Evolutionary conservation across 1,284 basidiomycete genomes (phyloP).

Genomic region (Leccinum ponderosum): DNA sequence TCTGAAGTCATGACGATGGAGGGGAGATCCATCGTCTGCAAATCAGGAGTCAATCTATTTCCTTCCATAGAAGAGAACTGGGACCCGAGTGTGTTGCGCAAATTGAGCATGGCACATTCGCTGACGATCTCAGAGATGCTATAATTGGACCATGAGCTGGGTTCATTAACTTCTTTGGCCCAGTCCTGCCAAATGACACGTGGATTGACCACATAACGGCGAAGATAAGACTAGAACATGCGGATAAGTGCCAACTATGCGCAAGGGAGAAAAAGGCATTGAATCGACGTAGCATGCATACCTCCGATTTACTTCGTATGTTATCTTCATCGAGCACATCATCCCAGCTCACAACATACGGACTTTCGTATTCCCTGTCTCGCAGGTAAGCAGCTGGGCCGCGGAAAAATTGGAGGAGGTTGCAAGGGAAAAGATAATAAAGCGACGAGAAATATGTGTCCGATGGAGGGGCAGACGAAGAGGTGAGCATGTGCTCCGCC

Average conservation of each 20-base stretch:
- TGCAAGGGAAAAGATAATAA: conserved; percentile 89
- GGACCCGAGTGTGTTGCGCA: conserved; percentile 50
- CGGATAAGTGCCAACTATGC: conserved; percentile 7
- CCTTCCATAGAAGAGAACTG: conserved; percentile 28
- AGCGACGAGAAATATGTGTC: conserved; percentile 73
- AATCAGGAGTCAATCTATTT: conserved; percentile 4
- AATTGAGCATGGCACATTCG: conserved; percentile 71
- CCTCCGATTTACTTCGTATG: conserved; percentile 69
- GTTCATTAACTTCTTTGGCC: conserved; percentile 59
- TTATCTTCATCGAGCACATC: conserved; percentile 68
- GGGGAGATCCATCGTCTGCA: conserved; percentile 1
- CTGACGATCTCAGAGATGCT: conserved; percentile 67
- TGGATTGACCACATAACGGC: conserved; percentile 75
- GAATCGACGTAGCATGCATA: conserved; percentile 27
- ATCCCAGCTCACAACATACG: conserved; percentile 64
- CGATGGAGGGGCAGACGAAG: conserved; percentile 53
- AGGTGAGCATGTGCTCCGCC: conserved; percentile 57
- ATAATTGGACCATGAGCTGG: conserved; percentile 67
- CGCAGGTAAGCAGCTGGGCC: conserved; percentile 64
- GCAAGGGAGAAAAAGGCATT: neutral
- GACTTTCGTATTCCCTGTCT: conserved; percentile 48
- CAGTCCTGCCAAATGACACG: conserved; percentile 68
- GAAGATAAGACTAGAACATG: conserved; percentile 56
- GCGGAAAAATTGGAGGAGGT: conserved; percentile 74
- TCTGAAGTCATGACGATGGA: conserved; percentile 15